Evolutionary conservation across 805 yeast species (phyloP), one percentile per base, ranked within the genome.

Genomic region (Yamadazyma sp.): DNA sequence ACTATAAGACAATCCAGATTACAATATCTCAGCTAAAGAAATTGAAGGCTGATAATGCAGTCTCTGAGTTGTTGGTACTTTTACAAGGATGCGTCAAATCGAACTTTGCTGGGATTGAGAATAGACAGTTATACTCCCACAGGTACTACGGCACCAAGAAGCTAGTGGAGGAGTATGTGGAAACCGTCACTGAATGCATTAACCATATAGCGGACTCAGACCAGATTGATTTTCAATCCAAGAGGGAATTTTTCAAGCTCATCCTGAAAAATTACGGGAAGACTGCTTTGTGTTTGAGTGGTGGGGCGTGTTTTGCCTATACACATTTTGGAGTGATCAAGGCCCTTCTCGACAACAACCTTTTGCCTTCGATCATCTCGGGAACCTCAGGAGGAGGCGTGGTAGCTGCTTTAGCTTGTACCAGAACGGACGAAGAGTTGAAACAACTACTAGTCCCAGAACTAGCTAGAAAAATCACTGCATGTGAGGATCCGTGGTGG

Each of bases 311-410:
- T 20, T 85, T 84, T 56, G 78, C 90, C 1, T 81, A 82, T 48
- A 77, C 80, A 21, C 95, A 84, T 57, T 80, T 83, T 59, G 95
- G 95, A 2, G 76, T 84, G 3, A 71, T 84, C 18, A 80, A 80
- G 45, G 90, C 89, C 0, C 57, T 85, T 26, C 59, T 84, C 4
- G 89, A 85, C 41, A 73, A 75, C 40, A 82, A 80, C 53, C 59
- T 76, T 34, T 60, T 84, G 35, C 95, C 95, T 1, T 67, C 69
- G 4, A 81, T 84, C 24, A 66, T 85, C 6, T 75, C 85, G 23
- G 95, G 95, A 1, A 84, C 93, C 0, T 79, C 87, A 0, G 91
- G 93, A 2, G 95, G 95, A 11, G 91, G 89, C 1, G 60, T 83
- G 9, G 77, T 84, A 10, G 90, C 93, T 0, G 85, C 89, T 0